A percentile compares a stretch with the other conserved stretches of the same genome.
phyloP scores from a whole-genome alignment of 2,329 filamentous ascomycete genomes.

The Colletotrichum echinochloae region DNA sequence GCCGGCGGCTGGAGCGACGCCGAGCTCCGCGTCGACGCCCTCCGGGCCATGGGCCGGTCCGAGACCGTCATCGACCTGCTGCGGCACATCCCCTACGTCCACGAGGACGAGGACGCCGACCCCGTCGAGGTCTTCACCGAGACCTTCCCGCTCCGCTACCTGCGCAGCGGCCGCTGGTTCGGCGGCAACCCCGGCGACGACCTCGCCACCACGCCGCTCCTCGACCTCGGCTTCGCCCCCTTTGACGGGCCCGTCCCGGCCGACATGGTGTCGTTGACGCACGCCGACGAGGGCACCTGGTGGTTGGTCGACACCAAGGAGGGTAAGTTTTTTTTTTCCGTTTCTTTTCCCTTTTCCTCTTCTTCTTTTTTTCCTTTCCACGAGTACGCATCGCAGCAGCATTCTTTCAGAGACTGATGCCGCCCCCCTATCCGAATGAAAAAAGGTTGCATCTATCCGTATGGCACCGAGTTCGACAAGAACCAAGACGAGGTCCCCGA shows the following conservation, averaged over 20 bases:
- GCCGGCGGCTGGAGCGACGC: slow-evolving; percentile 36
- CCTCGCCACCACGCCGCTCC: slow-evolving; percentile 22
- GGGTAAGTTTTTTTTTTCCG: slow-evolving; percentile 19
- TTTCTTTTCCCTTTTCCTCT: too few species aligned
- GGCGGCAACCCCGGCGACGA: slow-evolving; percentile 13
- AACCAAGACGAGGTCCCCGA: slow-evolving; percentile 4
- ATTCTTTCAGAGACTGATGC: neutral
- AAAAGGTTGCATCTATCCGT: slow-evolving; percentile 35
- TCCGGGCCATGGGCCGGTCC: slow-evolving; percentile 40
- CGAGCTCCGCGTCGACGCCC: slow-evolving; percentile 37
- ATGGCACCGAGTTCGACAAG: slow-evolving; percentile 32
- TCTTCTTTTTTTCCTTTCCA: neutral
- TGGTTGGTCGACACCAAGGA: slow-evolving; percentile 37
- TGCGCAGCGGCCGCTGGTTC: slow-evolving; percentile 38
- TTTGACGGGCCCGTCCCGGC: slow-evolving; percentile 38
- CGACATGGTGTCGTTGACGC: slow-evolving; percentile 38
- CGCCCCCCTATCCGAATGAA: too few species aligned
- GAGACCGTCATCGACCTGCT: slow-evolving; percentile 36
- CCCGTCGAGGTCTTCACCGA: slow-evolving; percentile 35
- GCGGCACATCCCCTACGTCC: slow-evolving; percentile 36
- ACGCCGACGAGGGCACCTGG: slow-evolving; percentile 37
- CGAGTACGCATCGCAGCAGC: neutral
- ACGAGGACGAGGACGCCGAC: slow-evolving; percentile 32
- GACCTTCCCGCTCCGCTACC: slow-evolving; percentile 37
- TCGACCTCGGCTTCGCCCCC: slow-evolving; percentile 37